Evolutionary conservation across 805 yeast genomes (phyloP).

Genomic region (Hanseniaspora occidentalis): DNA sequence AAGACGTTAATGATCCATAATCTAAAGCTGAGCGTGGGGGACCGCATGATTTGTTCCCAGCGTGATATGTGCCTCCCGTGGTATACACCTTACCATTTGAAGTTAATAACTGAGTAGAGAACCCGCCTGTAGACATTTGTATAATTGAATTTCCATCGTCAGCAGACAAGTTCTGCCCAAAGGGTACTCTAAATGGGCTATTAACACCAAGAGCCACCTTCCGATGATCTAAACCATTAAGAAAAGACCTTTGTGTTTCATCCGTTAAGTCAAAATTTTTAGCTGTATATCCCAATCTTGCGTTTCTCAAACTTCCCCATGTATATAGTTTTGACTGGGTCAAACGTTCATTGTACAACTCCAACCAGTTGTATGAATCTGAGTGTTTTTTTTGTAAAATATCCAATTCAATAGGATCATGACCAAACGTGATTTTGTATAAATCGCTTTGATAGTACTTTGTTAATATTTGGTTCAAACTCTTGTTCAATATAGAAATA

Average conservation of each 20-base stretch:
- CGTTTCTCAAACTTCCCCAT: constrained; percentile 24
- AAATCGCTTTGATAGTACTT: not conserved
- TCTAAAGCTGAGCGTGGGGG: not conserved
- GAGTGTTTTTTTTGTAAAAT: constrained; percentile 11
- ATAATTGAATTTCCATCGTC: constrained; percentile 24
- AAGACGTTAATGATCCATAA: constrained; percentile 1
- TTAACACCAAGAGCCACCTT: constrained; percentile 20
- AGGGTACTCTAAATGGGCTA: constrained; percentile 11
- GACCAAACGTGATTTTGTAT: not conserved
- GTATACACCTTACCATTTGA: constrained; percentile 41
- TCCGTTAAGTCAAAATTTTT: constrained; percentile 7
- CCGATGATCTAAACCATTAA: not conserved
- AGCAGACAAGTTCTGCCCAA: constrained; percentile 21
- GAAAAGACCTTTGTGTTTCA: constrained; percentile 13
- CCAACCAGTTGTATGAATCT: constrained; percentile 14
- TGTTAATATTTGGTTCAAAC: constrained; percentile 18
- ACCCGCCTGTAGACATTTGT: constrained; percentile 54
- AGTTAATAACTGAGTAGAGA: constrained; percentile 45
- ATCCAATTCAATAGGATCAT: not conserved
- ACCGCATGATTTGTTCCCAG: constrained; percentile 15
- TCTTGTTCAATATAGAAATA: constrained; percentile 21
- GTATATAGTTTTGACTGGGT: constrained; percentile 16
- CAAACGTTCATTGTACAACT: constrained; percentile 15
- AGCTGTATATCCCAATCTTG: constrained; percentile 21
- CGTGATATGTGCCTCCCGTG: constrained; percentile 36